Base-by-base conservation (phyloP, 106 monocot species). In the Allium fistulosum region DNA sequence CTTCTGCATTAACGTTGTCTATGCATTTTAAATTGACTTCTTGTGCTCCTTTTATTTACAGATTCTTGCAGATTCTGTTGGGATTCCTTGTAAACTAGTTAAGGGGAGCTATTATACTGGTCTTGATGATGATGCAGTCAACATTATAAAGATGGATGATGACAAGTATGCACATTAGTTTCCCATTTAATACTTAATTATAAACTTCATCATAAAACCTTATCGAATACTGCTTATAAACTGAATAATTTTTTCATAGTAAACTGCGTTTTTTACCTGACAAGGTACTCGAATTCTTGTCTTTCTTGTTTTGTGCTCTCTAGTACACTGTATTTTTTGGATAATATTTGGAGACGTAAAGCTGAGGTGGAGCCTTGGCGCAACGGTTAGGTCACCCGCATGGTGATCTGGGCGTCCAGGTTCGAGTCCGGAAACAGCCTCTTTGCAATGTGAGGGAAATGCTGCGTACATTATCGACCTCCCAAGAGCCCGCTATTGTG, bases 101-200 rank as follows among this genome's bases (percentile, higher is more conserved):
- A 99, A 93, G 79, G 92, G 97, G 72, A 99, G 87, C 76, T 87
- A 99, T 63, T 99, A 99, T 50, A 92, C 97, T 68, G 97, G 97
- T 66, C 66, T 84, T 59, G 97, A 99, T 71, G 89, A 87, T 64
- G 92, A 93, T 83, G 97, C 97, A 76, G 82, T 99, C 47, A 90
- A 92, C 74, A 90, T 99, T 68, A 80, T 99, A 67, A 99, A 93
- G 78, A 58, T 87, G 74, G 80, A 77, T 46, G 66, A 78, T 78
- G 77, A 75, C 46, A 85, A 83, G 85, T 90, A 70, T 75, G 58
- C 46, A 48, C 45, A 45, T 58, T 51, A 22, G 16, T 55, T 59
- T 47, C 17, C 17, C 14, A 17, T 53, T 18, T 59, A 37, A 5
- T 37, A 47, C 45, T 61, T 62, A 27, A 28, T 48, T 11, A 7